Conservation (phyloP, 225 moss, liverwort and hornwort species). For the Marchantia polymorpha region DNA sequence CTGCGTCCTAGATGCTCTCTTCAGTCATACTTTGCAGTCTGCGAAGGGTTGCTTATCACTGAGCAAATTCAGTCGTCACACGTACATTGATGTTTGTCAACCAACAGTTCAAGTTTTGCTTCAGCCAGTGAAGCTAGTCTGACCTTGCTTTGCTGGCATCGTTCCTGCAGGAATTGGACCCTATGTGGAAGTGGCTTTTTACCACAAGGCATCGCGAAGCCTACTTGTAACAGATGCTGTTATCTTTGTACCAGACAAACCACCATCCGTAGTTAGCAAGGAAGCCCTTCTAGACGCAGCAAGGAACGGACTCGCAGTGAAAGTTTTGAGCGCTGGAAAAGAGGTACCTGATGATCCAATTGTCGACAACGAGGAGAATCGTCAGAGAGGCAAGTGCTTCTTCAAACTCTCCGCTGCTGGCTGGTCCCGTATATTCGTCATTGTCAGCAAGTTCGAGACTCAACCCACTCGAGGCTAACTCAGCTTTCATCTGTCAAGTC, state of each 20-base stretch:
- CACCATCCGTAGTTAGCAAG: conserved; percentile 71
- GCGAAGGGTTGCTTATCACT: background rate
- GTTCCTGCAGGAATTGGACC: conserved; percentile 81
- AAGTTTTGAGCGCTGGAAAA: conserved; percentile 73
- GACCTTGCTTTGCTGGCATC: background rate
- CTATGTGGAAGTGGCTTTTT: conserved; percentile 95
- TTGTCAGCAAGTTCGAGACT: background rate
- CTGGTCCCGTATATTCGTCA: background rate
- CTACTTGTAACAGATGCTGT: conserved; percentile 97
- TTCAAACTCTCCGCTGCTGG: background rate
- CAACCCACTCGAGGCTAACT: background rate
- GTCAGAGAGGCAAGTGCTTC: conserved; percentile 57
- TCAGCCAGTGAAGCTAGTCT: background rate
- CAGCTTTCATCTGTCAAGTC: background rate
- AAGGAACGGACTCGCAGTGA: conserved; percentile 88
- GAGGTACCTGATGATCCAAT: conserved; percentile 74
- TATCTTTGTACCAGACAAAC: conserved; percentile 79
- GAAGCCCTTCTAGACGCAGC: conserved; percentile 71
- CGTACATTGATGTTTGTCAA: background rate
- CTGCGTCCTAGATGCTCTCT: background rate
- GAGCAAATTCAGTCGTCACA: background rate
- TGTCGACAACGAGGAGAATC: conserved; percentile 62
- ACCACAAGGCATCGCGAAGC: conserved; percentile 66
- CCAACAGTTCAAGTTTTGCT: background rate
- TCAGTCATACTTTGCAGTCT: background rate